Evolutionary conservation across 495 filamentous ascomycete species (phyloP), one percentile per base, ranked within the genome.

Genomic region (Penicillium pancosmium): DNA sequence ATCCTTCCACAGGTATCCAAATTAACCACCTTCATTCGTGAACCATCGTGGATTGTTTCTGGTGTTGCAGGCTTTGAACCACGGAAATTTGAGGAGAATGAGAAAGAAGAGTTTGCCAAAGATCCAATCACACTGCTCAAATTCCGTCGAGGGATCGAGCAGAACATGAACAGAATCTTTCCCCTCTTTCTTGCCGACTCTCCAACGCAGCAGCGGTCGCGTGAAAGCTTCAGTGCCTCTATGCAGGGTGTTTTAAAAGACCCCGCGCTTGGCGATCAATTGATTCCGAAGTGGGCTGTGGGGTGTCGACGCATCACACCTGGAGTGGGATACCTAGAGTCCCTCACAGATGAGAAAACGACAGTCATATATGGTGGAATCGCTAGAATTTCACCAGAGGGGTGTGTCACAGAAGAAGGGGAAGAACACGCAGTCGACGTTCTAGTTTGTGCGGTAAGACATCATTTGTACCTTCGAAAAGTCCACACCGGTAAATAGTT

Each of bases 1-100:
- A 78, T 88, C 7, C 82, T 83, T 50, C 78, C 79, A 21, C 23
- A 67, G 0, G 77, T 79, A 18, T 25, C 25, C 12, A 55, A 55
- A 19, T 33, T 49, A 9, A 60, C 49, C 2, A 60, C 54, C 5
- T 64, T 64, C 40, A 60, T 60, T 36, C 57, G 61, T 5, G 49
- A 43, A 12, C 57, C 61, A 12, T 53, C 57, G 5, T 60, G 61
- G 61, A 40, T 64, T 10, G 41, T 53, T 1, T 13, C 54, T 4
- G 50, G 50, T 13, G 9, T 52, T 21, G n/a, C 52, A 13, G 56
- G 61, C n/a, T 27, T 59, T 12, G 51, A 63, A 13, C 63, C 65
- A 6, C 67, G 73, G 6, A 61, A 44, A 27, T 78, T 68, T 52
- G 66, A 64, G 2, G 21, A 64, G 13, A 67, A 73, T 27, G 68